These are phyloP conservation scores for Kwoniella shivajii DNA, from an alignment of 1,284 basidiomycete species.

Conservation along the genomic window DNA sequence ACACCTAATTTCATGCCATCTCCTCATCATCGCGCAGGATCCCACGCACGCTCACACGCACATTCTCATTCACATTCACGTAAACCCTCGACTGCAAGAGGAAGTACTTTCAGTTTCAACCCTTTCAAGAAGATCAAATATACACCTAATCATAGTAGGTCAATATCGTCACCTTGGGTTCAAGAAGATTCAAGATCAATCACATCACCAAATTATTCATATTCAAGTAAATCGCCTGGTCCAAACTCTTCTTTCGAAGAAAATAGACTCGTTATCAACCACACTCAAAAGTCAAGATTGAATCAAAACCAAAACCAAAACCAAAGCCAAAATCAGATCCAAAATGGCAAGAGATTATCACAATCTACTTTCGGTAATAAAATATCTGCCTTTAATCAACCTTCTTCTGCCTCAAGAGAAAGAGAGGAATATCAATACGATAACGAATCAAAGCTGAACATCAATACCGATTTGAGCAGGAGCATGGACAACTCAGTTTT, in stretches of 20 bases:
- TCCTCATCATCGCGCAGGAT: neutral
- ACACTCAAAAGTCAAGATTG: neutral
- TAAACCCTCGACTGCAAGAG: neutral
- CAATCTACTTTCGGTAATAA: constrained; percentile 3
- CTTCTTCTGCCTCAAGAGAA: neutral
- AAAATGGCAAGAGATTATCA: neutral
- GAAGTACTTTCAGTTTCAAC: constrained; percentile 1
- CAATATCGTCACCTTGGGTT: neutral
- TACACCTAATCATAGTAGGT: neutral
- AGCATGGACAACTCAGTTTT: too few relatives aligned
- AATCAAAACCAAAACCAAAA: neutral
- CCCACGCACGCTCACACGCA: neutral
- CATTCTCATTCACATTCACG: neutral
- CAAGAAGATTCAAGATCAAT: neutral
- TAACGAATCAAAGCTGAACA: too few relatives aligned
- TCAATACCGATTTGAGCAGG: too few relatives aligned
- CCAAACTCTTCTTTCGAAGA: neutral
- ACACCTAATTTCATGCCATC: constrained; percentile 2
- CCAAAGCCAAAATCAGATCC: neutral
- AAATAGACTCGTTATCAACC: too few relatives aligned
- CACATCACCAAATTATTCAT: neutral
- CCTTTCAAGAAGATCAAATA: neutral
- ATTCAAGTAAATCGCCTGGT: neutral
- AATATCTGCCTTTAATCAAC: neutral
- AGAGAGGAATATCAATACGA: neutral